These are phyloP conservation scores for Cladophialophora bantiana DNA, from an alignment of 2,329 filamentous ascomycete species.

Conservation along the genomic window DNA sequence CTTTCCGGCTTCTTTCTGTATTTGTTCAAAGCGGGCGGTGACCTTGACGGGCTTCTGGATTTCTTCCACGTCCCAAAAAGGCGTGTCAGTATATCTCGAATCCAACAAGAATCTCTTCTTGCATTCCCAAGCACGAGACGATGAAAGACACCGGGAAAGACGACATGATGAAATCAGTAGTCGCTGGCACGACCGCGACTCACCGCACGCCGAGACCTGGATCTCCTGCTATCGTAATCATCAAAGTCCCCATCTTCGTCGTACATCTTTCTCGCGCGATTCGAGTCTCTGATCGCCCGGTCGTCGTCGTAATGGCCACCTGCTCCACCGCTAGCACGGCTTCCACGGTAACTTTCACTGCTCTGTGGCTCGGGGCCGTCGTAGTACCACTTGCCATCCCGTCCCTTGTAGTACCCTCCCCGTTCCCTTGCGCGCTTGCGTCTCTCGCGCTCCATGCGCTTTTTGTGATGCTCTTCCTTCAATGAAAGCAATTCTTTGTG, in stretches of 20 bases:
- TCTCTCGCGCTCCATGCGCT: constrained; percentile 36
- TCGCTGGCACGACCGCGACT: constrained; percentile 31
- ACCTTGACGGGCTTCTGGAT: constrained; percentile 16
- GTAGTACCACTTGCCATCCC: constrained; percentile 41
- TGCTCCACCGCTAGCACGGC: not conserved
- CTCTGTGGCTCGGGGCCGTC: constrained; percentile 35
- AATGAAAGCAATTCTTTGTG: constrained; percentile 62
- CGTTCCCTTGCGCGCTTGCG: constrained; percentile 34
- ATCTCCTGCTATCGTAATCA: constrained; percentile 13
- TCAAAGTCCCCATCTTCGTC: constrained; percentile 24
- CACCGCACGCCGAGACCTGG: constrained; percentile 30
- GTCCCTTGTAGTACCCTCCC: constrained; percentile 40
- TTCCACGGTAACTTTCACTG: constrained; percentile 31
- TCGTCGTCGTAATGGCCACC: constrained; percentile 32
- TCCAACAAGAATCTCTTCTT: not conserved
- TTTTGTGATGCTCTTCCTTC: constrained; percentile 47
- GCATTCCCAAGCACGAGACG: not conserved
- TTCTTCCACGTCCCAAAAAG: constrained; percentile 8
- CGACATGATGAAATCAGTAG: constrained; percentile 15
- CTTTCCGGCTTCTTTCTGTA: constrained; percentile 21
- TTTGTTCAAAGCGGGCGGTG: constrained; percentile 10
- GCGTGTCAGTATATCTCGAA: constrained; percentile 17
- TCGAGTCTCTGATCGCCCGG: constrained; percentile 23
- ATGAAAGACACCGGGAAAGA: constrained; percentile 1
- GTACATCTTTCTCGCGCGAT: constrained; percentile 27